A percentile compares a stretch with the other conserved stretches of the same genome.
Conservation (phyloP, 169 alveolate genomes). For the Pseudocohnilembus persalinus region DNA sequence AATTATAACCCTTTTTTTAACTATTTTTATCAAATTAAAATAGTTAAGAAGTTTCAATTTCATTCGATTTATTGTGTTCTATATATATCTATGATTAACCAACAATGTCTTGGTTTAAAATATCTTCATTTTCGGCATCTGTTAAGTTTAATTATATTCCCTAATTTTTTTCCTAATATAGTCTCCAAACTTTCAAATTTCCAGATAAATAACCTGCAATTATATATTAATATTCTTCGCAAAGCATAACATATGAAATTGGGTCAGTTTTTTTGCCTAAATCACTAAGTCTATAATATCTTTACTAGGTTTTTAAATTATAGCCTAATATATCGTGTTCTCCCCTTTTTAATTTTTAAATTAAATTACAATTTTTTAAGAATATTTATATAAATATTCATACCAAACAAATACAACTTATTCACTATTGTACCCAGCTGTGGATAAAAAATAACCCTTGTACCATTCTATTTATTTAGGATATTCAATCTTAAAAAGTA, state of each 20-base stretch:
- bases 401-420: background rate
- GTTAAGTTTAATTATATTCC: too few species aligned
- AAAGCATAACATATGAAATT: background rate
- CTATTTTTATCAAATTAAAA: too few species aligned
- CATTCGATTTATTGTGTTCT: too few species aligned
- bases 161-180: background rate
- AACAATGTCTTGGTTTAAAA: too few species aligned
- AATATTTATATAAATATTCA: too few species aligned
- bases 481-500: background rate
- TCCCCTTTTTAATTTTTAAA: too few species aligned
- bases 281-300: background rate
- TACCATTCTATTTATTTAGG: constrained; percentile 14
- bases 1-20: too few species aligned
- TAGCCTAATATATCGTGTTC: background rate
- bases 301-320: background rate
- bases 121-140: background rate
- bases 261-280: constrained; percentile 3
- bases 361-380: too few species aligned
- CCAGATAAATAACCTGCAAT: constrained; percentile 16
- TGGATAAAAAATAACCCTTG: background rate
- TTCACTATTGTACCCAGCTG: background rate
- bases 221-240: constrained; percentile 5
- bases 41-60: too few species aligned
- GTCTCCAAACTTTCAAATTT: constrained; percentile 16
- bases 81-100: too few species aligned